Evolutionary conservation across 2,329 filamentous ascomycete genomes (phyloP).

Genomic region (Ceratocystis eucalypticola): DNA sequence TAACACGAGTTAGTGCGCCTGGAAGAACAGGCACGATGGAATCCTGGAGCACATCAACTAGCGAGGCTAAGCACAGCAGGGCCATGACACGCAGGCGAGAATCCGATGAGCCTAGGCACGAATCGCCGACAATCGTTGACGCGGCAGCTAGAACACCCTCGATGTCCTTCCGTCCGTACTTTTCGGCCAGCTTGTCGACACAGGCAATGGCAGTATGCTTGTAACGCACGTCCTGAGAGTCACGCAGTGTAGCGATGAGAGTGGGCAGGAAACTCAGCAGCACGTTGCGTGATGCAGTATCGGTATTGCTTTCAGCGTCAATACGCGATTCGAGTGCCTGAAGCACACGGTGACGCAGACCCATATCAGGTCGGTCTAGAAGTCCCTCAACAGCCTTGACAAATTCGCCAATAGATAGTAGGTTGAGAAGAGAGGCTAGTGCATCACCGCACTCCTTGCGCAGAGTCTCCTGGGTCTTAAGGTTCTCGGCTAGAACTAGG

Average conservation of each 20-base stretch:
- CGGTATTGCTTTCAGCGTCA: conserved; percentile 55
- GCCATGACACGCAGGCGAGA: conserved; percentile 65
- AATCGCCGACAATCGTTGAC: conserved; percentile 57
- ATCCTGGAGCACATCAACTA: conserved; percentile 77
- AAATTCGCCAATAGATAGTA: conserved; percentile 78
- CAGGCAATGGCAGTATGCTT: conserved; percentile 80
- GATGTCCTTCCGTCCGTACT: conserved; percentile 85
- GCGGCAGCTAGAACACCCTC: conserved; percentile 64
- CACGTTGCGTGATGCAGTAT: conserved; percentile 52
- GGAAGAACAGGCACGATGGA: conserved; percentile 75
- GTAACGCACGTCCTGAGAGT: conserved; percentile 57
- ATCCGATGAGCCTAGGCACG: conserved; percentile 64
- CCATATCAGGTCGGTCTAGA: conserved; percentile 59
- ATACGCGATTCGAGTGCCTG: conserved; percentile 70
- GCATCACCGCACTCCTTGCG: conserved; percentile 52
- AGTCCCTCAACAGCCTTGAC: conserved; percentile 76
- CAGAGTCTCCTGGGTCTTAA: conserved; percentile 43
- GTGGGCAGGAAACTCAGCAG: conserved; percentile 68
- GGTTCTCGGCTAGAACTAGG: conserved; percentile 49
- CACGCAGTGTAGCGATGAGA: conserved; percentile 61
- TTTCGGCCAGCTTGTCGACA: conserved; percentile 84
- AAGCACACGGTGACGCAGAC: conserved; percentile 65
- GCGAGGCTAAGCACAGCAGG: conserved; percentile 75
- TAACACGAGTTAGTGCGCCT: conserved; percentile 54
- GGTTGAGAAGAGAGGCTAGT: conserved; percentile 65